Conservation (phyloP, 768 basidiomycete genomes). For the Mycena belliarum region DNA sequence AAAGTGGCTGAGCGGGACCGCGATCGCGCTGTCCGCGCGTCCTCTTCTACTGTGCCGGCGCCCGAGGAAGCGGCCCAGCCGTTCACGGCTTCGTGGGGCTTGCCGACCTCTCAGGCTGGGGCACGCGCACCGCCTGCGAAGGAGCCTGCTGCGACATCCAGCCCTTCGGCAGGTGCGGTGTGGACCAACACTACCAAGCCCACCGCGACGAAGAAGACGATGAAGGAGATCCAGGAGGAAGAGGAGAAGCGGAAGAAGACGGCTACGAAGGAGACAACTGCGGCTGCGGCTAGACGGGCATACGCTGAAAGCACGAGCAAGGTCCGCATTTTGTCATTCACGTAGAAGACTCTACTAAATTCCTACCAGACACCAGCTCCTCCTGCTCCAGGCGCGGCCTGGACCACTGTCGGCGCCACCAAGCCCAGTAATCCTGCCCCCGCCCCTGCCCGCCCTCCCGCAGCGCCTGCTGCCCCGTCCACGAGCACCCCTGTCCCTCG, state of each 20-base stretch:
- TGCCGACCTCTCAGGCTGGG: constrained; percentile 82
- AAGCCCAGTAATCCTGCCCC: constrained; percentile 54
- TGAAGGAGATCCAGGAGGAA: constrained; percentile 99
- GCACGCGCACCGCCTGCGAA: constrained; percentile 45
- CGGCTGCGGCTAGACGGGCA: constrained; percentile 61
- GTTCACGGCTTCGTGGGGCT: constrained; percentile 80
- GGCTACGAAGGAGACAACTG: constrained; percentile 57
- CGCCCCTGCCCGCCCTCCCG: constrained; percentile 36
- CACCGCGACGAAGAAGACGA: constrained; percentile 74
- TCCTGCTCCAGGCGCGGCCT: constrained; percentile 51
- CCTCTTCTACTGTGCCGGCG: constrained; percentile 36
- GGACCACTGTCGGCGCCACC: constrained; percentile 80
- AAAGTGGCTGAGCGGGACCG: constrained; percentile 75
- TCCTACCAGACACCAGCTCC: constrained; percentile 32
- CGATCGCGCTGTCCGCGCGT: constrained; percentile 57
- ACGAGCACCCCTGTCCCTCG: constrained; percentile 35
- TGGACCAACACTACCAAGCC: constrained; percentile 72
- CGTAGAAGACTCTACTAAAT: constrained; percentile 17
- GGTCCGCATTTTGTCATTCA: constrained; percentile 38
- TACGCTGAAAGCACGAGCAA: constrained; percentile 82
- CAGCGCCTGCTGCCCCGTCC: constrained; percentile 32
- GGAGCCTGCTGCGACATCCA: constrained; percentile 37
- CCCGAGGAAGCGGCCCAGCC: constrained; percentile 54
- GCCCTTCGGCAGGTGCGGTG: constrained; percentile 43
- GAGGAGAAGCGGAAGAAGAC: constrained; percentile 84